Evolutionary conservation across 352 stramenopile species (phyloP).

Genomic region (Pythium coloratum): DNA sequence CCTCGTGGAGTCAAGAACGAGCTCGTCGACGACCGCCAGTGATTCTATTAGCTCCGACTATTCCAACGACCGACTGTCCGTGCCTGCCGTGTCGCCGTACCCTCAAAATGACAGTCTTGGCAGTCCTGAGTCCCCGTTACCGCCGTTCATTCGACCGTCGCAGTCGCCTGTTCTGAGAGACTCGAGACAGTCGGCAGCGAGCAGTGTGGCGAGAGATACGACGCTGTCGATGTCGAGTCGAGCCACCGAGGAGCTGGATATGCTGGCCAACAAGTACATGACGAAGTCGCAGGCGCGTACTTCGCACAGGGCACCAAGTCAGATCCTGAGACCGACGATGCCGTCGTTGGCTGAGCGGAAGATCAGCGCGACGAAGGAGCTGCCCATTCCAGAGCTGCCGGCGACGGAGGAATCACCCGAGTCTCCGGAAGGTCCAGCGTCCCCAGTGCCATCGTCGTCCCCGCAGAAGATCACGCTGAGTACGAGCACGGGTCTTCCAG

Average conservation of each 20-base stretch:
- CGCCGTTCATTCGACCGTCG: background rate
- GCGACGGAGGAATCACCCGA: background rate
- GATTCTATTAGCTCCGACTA: slow-evolving; percentile 30
- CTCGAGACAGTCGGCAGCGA: background rate
- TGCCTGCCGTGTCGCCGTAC: slow-evolving; percentile 4
- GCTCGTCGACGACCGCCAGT: slow-evolving; percentile 22
- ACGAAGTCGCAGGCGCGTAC: background rate
- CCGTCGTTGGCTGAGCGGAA: slow-evolving; percentile 1
- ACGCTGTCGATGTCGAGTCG: slow-evolving; percentile 12
- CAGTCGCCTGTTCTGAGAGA: background rate
- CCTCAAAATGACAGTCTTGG: background rate
- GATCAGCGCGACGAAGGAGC: background rate
- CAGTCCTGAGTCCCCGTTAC: background rate
- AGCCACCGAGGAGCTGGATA: slow-evolving; percentile 29
- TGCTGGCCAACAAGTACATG: slow-evolving; percentile 29
- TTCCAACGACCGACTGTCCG: slow-evolving; percentile 7
- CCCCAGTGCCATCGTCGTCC: background rate
- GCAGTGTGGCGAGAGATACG: slow-evolving; percentile 1
- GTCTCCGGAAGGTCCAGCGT: background rate
- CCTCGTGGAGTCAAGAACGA: slow-evolving; percentile 20
- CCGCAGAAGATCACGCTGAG: background rate
- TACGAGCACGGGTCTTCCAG: background rate
- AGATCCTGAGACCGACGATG: background rate
- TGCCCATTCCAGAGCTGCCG: background rate
- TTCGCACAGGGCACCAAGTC: background rate